Evolutionary conservation across 345 rosid genomes (phyloP), one percentile per base, ranked within the genome.

Genomic region (Microthlaspi erraticum): DNA sequence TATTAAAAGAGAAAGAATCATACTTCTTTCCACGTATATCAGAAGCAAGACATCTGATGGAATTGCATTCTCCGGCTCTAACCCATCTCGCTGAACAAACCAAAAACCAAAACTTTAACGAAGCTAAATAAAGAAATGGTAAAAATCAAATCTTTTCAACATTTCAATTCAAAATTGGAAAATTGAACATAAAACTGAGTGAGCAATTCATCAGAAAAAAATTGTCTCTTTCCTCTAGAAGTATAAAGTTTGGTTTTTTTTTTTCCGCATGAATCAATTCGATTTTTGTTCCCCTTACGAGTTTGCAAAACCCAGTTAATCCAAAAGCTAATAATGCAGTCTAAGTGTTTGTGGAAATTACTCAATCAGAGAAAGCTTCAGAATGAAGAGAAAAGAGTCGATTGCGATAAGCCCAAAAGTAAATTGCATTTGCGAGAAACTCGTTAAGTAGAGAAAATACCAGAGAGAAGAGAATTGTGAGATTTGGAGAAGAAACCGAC

Each of bases 21-120:
- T 17, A 90, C 98, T 85, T 90, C 70, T 81, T 86, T 10, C 71
- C 89, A 2, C 89, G 79, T 32, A 83, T 81, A 26, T 80, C 62
- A 76, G 80, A 78, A 65, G 88, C 83, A n/a, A 76, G 80, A 69
- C 84, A 68, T 85, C 88, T 82, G 60, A 70, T 32, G 12, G 77
- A 53, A 61, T 11, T 74, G 63, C 59, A 52, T 16, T 42, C 75
- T 23, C 81, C 75, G 2, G 73, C 61, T 68, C 57, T 64, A 32
- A 79, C 76, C 85, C 74, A 76, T 73, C 78, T 79, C 66, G 60
- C 96, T 87, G 76, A 20, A 55, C 61, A 23, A 23, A 23, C 26
- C 2, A 23, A 23, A 23, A 23, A 23, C 26, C 26, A 23, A 23
- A 1, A 23, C 26, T 23, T 23, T 26, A 29, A 18, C 51, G 45